Base-by-base conservation (phyloP, 2,329 filamentous ascomycete species). In the Aspergillus sergii region DNA sequence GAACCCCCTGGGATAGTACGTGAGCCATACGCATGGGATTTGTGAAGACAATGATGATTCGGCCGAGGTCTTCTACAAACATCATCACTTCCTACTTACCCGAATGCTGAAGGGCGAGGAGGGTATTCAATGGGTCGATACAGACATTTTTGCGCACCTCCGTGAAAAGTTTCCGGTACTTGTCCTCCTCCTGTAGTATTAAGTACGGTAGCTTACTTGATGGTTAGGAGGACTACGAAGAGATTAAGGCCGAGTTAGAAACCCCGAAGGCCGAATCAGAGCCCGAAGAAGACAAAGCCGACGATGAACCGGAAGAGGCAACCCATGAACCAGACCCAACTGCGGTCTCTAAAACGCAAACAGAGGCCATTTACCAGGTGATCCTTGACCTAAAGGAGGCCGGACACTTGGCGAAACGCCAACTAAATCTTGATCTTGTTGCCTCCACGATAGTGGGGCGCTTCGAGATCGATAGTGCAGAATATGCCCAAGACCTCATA, bases 51-150 rank as follows among this genome's bases (percentile, higher is more conserved):
- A 75, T 21, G 79, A 82, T 50, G 80, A 83, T 58, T 80, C 80
- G n/a, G 77, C 76, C 28, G 81, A 82, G 60, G 77, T 79, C 3
- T 81, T 83, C 57, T 73, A 80, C 59, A 78, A 78, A 61, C 80
- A 83, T 63, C 77, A 78, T 58, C 66, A 71, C 43, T 83, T 83
- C 64, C 69, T 83, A n/a, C 74, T 83, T 16, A 77, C 74, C 23
- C 78, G 80, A 48, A 83, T 83, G 81, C 68, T 82, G 21, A 78
- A 79, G 64, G 79, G 77, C 4, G 76, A 78, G 63, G 80, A 82
- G 67, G 75, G 74, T 53, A 71, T 82, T 41, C 72, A 81, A 57
- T 83, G 82, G 82, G 73, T 73, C 9, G 75, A 76, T 41, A 81
- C 80, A 10, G 76, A 76, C 64, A 68, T 83, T 7, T 81, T 81